A percentile compares a stretch with the other conserved stretches of the same genome.
phyloP scores from a whole-genome alignment of 2,329 filamentous ascomycete genomes.

The Penicillium psychrosexuale region DNA sequence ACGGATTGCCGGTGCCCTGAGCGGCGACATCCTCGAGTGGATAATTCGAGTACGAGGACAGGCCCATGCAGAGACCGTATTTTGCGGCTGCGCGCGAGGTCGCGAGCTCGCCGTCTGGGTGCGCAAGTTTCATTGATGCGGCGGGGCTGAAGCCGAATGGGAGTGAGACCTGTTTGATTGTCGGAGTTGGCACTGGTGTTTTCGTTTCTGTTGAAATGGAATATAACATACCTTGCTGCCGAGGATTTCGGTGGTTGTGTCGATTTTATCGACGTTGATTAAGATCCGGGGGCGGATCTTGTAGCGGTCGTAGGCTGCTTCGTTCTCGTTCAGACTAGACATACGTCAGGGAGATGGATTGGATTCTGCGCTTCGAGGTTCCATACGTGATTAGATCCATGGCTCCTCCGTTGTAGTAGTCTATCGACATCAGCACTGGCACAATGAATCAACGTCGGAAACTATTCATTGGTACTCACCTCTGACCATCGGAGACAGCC shows the following conservation, averaged over 20 bases:
- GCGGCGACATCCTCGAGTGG: slow-evolving; percentile 48
- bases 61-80: slow-evolving; percentile 46
- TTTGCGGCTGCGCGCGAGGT: slow-evolving; percentile 49
- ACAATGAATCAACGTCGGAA: neutral
- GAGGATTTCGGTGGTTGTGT: slow-evolving; percentile 47
- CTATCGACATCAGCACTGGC: slow-evolving; percentile 26
- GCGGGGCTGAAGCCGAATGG: slow-evolving; percentile 56
- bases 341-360: neutral
- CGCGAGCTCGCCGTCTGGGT: slow-evolving; percentile 52
- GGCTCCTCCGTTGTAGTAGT: slow-evolving; percentile 58
- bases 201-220: neutral
- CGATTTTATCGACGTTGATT: slow-evolving; percentile 44
- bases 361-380: neutral
- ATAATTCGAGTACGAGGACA: slow-evolving; percentile 49
- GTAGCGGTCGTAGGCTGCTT: slow-evolving; percentile 52
- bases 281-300: slow-evolving; percentile 50
- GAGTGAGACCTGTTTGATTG: slow-evolving; percentile 36
- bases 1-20: slow-evolving; percentile 43
- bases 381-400: slow-evolving; percentile 52
- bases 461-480: slow-evolving; percentile 21
- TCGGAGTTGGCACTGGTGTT: neutral
- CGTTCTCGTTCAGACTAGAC: slow-evolving; percentile 51
- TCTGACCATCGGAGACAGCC: slow-evolving; percentile 41
- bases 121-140: slow-evolving; percentile 53
- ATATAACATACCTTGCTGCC: slow-evolving; percentile 32